Base-by-base conservation (phyloP, 192 early-diverging fungal species). In the Chytriomyces confervae region DNA sequence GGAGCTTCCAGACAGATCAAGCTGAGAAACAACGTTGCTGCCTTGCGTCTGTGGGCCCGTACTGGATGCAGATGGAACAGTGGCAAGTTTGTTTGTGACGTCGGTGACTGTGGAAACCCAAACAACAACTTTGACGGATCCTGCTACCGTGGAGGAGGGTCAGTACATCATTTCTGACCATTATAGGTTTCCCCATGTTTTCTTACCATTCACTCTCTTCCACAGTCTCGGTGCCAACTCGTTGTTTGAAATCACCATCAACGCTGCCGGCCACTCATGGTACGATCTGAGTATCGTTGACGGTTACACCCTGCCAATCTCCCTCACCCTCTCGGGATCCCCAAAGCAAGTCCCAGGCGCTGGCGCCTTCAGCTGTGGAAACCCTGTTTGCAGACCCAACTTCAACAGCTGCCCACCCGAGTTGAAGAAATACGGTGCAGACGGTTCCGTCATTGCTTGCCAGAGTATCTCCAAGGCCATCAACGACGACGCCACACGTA, bases 201-300 rank as follows among this genome's bases (percentile, higher is more conserved):
- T 10, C 51, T 8, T 18, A 18, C 18, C 18, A 18, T 53, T 8
- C 8, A 10, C 9, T 53, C 9, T 53, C 18, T 53, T 8, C 9
- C 8, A 8, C 8, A 53, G 51, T 53, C 51, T 53, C 9, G 51
- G 51, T 53, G 51, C 51, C 9, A 53, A 53, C 18, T 10, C 51
- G 51, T 18, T 53, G 9, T 53, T 53, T 53, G 51, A 53, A 53
- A 53, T 53, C 9, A 53, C 51, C 51, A 53, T 53, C 18, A 18
- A 53, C 51, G 51, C 51, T 10, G 51, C 8, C 51, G 18, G 51
- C 51, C 51, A 53, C 51, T 53, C 51, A 8, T 10, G 9, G 51
- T 53, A 53, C 51, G 51, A 53, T 53, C 51, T 53, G 9, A 53
- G 51, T 53, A 53, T 53, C 51, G 51, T 53, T 53, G 51, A 53